phyloP scores from a whole-genome alignment of 1,139 yeast genomes.

The Taiozyma sp. region DNA sequence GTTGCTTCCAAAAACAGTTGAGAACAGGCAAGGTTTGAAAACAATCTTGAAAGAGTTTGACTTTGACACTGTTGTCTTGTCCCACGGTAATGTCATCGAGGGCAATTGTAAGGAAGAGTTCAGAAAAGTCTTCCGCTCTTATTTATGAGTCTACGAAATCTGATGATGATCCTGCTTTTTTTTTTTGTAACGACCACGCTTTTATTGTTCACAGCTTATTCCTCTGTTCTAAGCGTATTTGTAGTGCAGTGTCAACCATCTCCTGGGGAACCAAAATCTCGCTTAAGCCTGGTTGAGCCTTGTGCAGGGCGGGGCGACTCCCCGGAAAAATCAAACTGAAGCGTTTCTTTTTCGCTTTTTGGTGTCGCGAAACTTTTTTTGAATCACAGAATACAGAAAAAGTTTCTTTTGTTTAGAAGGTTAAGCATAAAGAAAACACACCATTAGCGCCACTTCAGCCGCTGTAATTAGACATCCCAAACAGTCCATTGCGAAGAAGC shows the following conservation, averaged over 20 bases:
- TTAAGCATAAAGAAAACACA: background rate
- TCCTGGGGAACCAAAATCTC: background rate
- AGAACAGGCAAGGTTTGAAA: conserved; percentile 27
- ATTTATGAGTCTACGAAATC: conserved; percentile 1
- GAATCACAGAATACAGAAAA: background rate
- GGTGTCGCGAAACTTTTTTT: background rate
- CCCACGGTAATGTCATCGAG: conserved; percentile 55
- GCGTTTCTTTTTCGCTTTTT: background rate
- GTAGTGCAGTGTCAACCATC: background rate
- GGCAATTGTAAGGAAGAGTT: conserved; percentile 33
- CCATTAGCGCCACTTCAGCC: background rate
- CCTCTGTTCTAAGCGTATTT: background rate
- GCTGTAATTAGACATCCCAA: background rate
- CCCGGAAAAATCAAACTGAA: background rate
- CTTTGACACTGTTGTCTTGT: conserved; percentile 44
- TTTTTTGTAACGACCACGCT: background rate
- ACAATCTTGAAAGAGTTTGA: conserved; percentile 37
- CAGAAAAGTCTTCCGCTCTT: conserved; percentile 9
- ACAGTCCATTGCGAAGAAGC: background rate
- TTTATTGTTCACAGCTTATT: background rate
- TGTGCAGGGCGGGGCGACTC: too few relatives aligned
- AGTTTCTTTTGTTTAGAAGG: background rate
- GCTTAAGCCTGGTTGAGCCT: too few relatives aligned
- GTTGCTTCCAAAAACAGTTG: conserved; percentile 15
- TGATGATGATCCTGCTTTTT: background rate